A percentile compares a stretch with the other conserved stretches of the same genome.
These are phyloP conservation scores for Aspergillus heteromorphus DNA, from an alignment of 495 filamentous ascomycete species.

Conservation along the genomic window DNA sequence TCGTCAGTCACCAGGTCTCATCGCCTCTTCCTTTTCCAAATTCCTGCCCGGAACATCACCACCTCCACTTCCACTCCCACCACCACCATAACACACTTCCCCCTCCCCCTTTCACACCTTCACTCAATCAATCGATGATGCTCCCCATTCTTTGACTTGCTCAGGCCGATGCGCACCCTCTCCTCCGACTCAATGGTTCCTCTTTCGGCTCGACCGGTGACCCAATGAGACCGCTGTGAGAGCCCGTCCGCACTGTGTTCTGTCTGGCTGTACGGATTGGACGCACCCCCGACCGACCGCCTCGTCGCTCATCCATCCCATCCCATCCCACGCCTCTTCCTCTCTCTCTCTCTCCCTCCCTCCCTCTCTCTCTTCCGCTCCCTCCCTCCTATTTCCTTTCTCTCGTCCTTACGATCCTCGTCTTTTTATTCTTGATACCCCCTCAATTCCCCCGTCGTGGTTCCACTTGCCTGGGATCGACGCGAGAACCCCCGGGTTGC, in stretches of 20 bases:
- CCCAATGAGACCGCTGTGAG: background rate
- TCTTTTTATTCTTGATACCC: background rate
- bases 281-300: slow-evolving; percentile 22
- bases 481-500: background rate
- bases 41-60: background rate
- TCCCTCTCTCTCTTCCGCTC: background rate
- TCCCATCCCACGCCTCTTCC: slow-evolving; percentile 15
- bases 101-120: background rate
- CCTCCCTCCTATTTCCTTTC: background rate
- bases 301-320: slow-evolving; percentile 11
- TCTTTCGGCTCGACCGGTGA: background rate
- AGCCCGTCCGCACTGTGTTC: background rate
- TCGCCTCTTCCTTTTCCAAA: background rate
- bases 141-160: background rate
- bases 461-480: background rate
- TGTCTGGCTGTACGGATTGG: background rate
- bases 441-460: background rate
- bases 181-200: background rate
- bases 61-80: too few species aligned
- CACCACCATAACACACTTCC: background rate
- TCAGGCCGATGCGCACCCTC: too few species aligned
- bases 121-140: background rate
- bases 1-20: background rate
- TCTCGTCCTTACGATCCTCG: background rate
- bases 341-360: slow-evolving; percentile 5